phyloP scores from a whole-genome alignment of 371 early-diverging fungal genomes.

The Nematocida parisii region DNA sequence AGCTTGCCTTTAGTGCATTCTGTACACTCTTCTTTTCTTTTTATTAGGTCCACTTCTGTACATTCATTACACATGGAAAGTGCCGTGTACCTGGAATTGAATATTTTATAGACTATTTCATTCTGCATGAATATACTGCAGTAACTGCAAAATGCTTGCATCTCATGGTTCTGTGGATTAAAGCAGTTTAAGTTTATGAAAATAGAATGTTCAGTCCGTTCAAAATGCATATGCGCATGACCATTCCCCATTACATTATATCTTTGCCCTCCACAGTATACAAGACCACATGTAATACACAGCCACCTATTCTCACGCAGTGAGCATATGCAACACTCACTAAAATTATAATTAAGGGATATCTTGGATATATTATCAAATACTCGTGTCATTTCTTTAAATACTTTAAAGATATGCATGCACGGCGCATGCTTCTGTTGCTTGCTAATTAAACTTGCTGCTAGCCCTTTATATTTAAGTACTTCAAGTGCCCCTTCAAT shows the following conservation, averaged over 20 bases:
- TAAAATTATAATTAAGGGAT: not conserved
- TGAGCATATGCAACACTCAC: constrained; percentile 20
- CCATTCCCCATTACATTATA: constrained; percentile 91
- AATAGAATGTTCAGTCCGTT: constrained; percentile 78
- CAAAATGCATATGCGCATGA: constrained; percentile 83
- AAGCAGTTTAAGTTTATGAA: constrained; percentile 70
- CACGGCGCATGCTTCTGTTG: not conserved
- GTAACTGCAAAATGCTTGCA: constrained; percentile 60
- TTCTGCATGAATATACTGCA: constrained; percentile 58
- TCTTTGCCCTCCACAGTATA: constrained; percentile 76
- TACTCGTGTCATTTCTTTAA: constrained; percentile 6
- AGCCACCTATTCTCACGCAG: constrained; percentile 72
- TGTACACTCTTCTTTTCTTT: not conserved
- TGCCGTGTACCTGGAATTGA: not conserved
- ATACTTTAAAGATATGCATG: constrained; percentile 16
- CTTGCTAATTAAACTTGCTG: not conserved
- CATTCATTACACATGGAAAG: constrained; percentile 1
- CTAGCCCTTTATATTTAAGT: not conserved
- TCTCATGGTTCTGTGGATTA: not conserved
- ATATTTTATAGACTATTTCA: constrained; percentile 3
- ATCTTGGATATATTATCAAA: not conserved
- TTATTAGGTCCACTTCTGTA: not conserved
- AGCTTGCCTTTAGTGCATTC: not conserved
- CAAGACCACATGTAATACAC: constrained; percentile 73
- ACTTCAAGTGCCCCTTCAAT: constrained; percentile 13